Evolutionary conservation across 2,329 filamentous ascomycete genomes (phyloP).

Genomic region (Fusarium sp.): DNA sequence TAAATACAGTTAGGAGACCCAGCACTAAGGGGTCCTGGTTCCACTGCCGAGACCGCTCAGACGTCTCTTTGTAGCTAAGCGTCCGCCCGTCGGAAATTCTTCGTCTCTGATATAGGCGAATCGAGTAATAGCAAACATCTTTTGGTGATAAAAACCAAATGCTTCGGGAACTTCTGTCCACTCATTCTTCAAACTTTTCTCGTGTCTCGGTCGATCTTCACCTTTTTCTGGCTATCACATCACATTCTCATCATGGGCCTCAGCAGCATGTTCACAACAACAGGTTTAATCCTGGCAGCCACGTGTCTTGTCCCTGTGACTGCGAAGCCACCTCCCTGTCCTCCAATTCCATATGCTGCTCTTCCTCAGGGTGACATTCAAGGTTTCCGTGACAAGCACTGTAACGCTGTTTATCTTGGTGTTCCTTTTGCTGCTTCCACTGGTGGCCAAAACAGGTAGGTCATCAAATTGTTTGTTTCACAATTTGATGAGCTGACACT

Average conservation of each 20-base stretch:
- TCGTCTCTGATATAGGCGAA: conserved; percentile 7
- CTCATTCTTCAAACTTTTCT: background rate
- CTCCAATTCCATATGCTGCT: conserved; percentile 18
- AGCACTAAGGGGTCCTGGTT: background rate
- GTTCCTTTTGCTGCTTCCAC: conserved; percentile 55
- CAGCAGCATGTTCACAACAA: conserved; percentile 9
- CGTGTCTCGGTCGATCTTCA: conserved; percentile 27
- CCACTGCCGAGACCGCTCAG: conserved; percentile 8
- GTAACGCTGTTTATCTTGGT: conserved; percentile 53
- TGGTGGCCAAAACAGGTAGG: conserved; percentile 52
- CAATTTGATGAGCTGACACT: conserved; percentile 6
- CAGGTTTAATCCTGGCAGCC: conserved; percentile 33
- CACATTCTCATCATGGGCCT: conserved; percentile 34
- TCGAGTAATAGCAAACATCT: background rate
- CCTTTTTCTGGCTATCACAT: conserved; percentile 11
- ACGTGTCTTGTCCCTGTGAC: conserved; percentile 19
- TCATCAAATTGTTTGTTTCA: background rate
- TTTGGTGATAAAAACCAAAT: background rate
- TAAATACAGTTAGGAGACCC: background rate
- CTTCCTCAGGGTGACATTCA: conserved; percentile 49
- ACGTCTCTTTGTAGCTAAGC: conserved; percentile 4
- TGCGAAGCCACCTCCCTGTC: background rate
- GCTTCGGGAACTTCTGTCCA: background rate
- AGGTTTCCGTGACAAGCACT: conserved; percentile 51
- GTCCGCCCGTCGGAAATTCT: conserved; percentile 17